Base-by-base conservation (phyloP, 2,329 filamentous ascomycete genomes). In the Cytospora paraplurivora region DNA sequence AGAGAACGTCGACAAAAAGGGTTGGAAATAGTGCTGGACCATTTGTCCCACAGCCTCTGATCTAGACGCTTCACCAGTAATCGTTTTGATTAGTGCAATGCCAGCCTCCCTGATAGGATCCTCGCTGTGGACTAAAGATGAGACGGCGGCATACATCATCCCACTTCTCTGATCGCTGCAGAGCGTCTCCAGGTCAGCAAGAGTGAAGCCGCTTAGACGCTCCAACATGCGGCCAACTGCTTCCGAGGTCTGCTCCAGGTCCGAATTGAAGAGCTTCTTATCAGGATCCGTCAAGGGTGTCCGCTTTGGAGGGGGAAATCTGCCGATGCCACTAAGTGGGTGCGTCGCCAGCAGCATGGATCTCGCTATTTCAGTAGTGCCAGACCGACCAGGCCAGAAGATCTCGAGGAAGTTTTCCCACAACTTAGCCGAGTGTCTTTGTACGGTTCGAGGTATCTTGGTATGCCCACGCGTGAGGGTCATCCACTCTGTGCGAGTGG, bases 41-140 rank as follows among this genome's bases (percentile, higher is more conserved):
- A 85, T 72, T 66, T 74, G 77, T 11, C 73, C 73, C n/a, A 85
- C 73, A 7, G 82, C 82, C 15, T 83, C 82, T 44, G 76, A 75
- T 56, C 84, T 81, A 21, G 77, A 78, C 38, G 79, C 73, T 73
- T 96, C 87, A 10, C 85, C 85, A 41, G 91, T 95, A 70, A 94
- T 85, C 41, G 87, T 87, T 75, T 97, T 97, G 68, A 98, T 84
- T 34, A 98, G 79, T 68, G 93, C 90, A 7, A 93, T 85, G 1
- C 91, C 88, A 17, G 91, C 89, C 72, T 93, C 89, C 66, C 92
- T 92, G 38, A 95, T 88, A 63, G 88, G 84, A 62, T 90, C 81
- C 68, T 96, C 89, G 17, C 92, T 91, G 51, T 93, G 93, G 62
- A 97, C 87, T 7, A 97, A 85, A 19, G 92, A 84, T 5, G 89